A percentile compares a stretch with the other conserved stretches of the same genome.
Evolutionary conservation across 2,329 filamentous ascomycete species (phyloP).

Genomic region (Aureobasidium pullulans): DNA sequence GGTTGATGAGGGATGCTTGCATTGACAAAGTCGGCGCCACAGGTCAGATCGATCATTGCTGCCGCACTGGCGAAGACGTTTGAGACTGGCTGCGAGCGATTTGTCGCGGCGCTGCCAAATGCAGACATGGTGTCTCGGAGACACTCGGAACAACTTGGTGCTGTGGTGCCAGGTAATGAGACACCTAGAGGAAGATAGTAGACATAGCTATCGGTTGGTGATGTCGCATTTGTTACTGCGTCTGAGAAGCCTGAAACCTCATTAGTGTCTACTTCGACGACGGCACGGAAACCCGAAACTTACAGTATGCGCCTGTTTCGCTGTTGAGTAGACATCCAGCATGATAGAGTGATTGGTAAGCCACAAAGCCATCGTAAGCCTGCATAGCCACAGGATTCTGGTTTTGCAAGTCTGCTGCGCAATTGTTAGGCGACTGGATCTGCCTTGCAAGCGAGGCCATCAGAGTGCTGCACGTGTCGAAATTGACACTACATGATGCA

Average conservation of each 20-base stretch:
- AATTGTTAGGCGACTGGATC: constrained; percentile 57
- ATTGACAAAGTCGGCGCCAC: constrained; percentile 32
- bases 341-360: constrained; percentile 71
- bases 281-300: constrained; percentile 23
- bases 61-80: constrained; percentile 66
- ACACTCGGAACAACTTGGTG: constrained; percentile 70
- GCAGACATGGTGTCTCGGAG: constrained; percentile 74
- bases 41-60: constrained; percentile 59
- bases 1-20: background rate
- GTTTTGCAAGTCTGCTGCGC: constrained; percentile 60
- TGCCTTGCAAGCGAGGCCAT: constrained; percentile 59
- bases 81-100: constrained; percentile 59
- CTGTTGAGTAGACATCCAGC: constrained; percentile 69
- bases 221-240: constrained; percentile 68
- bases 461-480: constrained; percentile 56
- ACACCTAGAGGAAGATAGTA: constrained; percentile 82
- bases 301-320: constrained; percentile 56
- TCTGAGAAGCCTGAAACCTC: constrained; percentile 56
- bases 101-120: constrained; percentile 61
- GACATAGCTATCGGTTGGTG: constrained; percentile 65
- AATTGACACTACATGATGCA: constrained; percentile 63
- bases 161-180: constrained; percentile 55
- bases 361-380: constrained; percentile 66
- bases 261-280: background rate
- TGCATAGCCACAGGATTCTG: constrained; percentile 64